Base-by-base conservation (phyloP, 257 asterid genomes). In the Solanum sitiens region DNA sequence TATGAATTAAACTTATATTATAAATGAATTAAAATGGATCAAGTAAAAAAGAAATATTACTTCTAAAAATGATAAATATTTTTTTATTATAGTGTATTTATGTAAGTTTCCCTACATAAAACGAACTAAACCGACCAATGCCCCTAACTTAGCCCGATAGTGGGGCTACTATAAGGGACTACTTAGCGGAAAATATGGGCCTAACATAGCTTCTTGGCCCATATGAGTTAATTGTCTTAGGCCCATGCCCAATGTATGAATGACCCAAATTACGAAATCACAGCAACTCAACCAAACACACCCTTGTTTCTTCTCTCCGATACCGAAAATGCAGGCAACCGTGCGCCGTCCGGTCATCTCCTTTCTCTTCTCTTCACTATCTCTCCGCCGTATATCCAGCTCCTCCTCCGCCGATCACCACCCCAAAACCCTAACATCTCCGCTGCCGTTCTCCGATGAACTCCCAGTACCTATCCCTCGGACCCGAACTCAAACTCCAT, bases 401-500 rank as follows among this genome's bases (percentile, higher is more conserved):
- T 21, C 90, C 71, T 8, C 86, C 47, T 1, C 74, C 63, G 68
- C 37, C 45, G 88, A 86, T n/a, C 87, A 65, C 75, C 79, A 87
- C 10, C 27, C 93, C 59, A 68, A 86, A 25, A 35, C 89, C 79
- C 85, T 75, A 35, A 72, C 86, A 82, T 1, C 70, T 27, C 86
- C 89, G 18, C 87, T 89, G 15, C 88, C 87, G 6, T 91, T 91
- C 23, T 87, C 47, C 53, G 40, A 40, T 72, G 89, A 76, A 83
- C 74, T 53, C 87, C 76, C 33, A 42, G 65, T 65, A 87, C 90
- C 86, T 35, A 88, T 4, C 79, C 89, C 87, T 21, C 75, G 77
- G 63, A 87, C 91, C 30, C 92, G 95, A 74, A 91, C 96, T 44
- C 92, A 92, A 86, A 94, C 96, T 84, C 98, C 98, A 30, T 75